These are phyloP conservation scores for Linum tenue DNA, from an alignment of 345 rosid species.

Conservation along the genomic window DNA sequence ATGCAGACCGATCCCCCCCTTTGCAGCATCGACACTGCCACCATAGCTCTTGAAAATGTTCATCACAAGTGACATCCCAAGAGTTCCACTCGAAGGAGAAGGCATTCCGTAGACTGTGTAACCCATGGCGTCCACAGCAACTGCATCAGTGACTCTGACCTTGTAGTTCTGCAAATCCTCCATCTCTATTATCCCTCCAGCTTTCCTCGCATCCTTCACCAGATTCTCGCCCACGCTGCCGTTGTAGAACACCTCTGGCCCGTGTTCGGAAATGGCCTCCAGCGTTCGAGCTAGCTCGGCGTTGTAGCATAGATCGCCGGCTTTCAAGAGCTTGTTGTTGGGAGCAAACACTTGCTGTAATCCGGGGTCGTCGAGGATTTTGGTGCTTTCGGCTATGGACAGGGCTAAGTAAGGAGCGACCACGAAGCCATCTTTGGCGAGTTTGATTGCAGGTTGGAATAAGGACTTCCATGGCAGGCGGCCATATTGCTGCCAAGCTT, in stretches of 20 bases:
- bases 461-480: slow-evolving; percentile 62
- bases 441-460: slow-evolving; percentile 62
- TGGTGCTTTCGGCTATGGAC: slow-evolving; percentile 16
- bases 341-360: slow-evolving; percentile 55
- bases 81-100: slow-evolving; percentile 83
- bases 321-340: slow-evolving; percentile 46
- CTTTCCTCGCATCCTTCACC: slow-evolving; percentile 51
- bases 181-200: slow-evolving; percentile 84
- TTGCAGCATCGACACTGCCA: slow-evolving; percentile 35
- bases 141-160: slow-evolving; percentile 50
- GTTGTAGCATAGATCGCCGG: slow-evolving; percentile 61
- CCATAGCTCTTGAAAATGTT: slow-evolving; percentile 63
- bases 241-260: slow-evolving; percentile 61
- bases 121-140: slow-evolving; percentile 52
- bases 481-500: slow-evolving; percentile 71
- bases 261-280: slow-evolving; percentile 55
- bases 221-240: slow-evolving; percentile 69
- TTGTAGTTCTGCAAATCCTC: slow-evolving; percentile 68
- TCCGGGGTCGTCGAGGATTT: slow-evolving; percentile 52
- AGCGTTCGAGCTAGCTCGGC: slow-evolving; percentile 46
- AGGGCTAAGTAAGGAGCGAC: slow-evolving; percentile 54
- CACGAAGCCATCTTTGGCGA: slow-evolving; percentile 59
- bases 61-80: slow-evolving; percentile 67
- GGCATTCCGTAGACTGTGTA: slow-evolving; percentile 73
- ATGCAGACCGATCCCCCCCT: slow-evolving; percentile 50